These are phyloP conservation scores for Bacterosira constricta DNA, from an alignment of 108 stramenopile species.

Conservation along the genomic window DNA sequence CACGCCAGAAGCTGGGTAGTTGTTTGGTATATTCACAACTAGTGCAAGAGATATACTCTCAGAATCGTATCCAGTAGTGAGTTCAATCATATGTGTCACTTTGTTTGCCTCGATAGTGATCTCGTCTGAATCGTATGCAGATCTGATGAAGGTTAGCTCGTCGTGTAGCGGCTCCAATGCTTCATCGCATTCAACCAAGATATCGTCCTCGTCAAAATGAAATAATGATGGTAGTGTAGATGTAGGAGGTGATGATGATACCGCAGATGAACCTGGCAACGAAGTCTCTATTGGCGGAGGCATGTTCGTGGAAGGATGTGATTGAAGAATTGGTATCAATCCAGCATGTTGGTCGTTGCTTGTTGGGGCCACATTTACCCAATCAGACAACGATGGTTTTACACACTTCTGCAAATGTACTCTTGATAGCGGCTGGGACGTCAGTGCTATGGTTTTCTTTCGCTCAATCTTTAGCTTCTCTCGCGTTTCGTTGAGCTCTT, in stretches of 20 bases:
- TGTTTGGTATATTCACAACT: constrained; percentile 7
- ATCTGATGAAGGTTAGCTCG: constrained; percentile 21
- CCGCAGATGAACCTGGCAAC: constrained; percentile 3
- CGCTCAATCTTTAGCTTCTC: constrained; percentile 9
- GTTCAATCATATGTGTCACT: constrained; percentile 12
- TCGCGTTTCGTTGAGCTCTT: constrained; percentile 12
- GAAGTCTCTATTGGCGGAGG: constrained; percentile 17
- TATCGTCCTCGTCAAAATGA: constrained; percentile 12
- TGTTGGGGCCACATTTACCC: constrained; percentile 8
- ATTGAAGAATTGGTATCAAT: too few species aligned
- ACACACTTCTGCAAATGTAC: not conserved
- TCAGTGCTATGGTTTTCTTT: constrained; percentile 4
- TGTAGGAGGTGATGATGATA: not conserved
- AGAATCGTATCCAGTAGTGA: constrained; percentile 9
- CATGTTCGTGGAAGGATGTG: constrained; percentile 2
- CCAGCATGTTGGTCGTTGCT: too few species aligned
- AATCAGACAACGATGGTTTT: constrained; percentile 14
- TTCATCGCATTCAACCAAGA: constrained; percentile 4
- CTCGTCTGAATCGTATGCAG: constrained; percentile 22
- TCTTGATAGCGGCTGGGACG: constrained; percentile 1
- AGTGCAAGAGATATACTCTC: constrained; percentile 5
- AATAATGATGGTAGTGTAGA: not conserved
- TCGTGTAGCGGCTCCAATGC: constrained; percentile 1
- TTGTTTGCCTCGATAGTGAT: not conserved
- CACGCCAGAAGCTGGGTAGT: constrained; percentile 10